These are phyloP conservation scores for Epichloe amarillans DNA, from an alignment of 2,329 filamentous ascomycete species.

Conservation along the genomic window DNA sequence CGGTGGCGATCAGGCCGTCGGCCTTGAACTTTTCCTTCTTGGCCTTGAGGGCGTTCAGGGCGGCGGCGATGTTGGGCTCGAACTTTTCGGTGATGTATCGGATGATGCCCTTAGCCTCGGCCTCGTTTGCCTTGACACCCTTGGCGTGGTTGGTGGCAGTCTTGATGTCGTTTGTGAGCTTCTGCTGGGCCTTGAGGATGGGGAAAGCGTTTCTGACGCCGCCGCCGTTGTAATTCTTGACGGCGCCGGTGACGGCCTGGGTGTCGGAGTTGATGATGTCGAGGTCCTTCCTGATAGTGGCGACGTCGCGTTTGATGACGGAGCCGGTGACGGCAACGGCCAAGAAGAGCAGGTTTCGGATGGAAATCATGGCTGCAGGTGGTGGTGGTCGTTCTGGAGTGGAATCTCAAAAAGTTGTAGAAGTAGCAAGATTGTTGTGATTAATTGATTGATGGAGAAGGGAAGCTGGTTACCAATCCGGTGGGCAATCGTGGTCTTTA, in stretches of 20 bases:
- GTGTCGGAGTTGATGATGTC: background rate
- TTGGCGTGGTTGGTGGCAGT: background rate
- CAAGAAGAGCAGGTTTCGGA: slow-evolving; percentile 3
- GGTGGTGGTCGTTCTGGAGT: background rate
- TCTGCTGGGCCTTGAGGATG: background rate
- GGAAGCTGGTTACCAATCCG: too few species aligned
- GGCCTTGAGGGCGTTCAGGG: background rate
- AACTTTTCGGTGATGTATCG: background rate
- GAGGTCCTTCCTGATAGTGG: background rate
- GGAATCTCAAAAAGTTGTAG: too few species aligned
- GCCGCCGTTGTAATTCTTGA: background rate
- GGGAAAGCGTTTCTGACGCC: background rate
- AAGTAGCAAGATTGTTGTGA: too few species aligned
- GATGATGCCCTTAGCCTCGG: background rate
- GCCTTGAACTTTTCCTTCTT: background rate
- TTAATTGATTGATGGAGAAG: too few species aligned
- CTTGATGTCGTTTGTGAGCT: background rate
- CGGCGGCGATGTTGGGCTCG: background rate
- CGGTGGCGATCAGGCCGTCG: background rate
- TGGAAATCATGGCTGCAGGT: background rate
- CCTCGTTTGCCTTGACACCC: background rate
- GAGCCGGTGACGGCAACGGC: slow-evolving; percentile 2
- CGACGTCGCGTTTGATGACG: background rate
- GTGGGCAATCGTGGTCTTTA: too few species aligned
- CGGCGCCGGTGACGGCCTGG: background rate